Evolutionary conservation across 805 yeast genomes (phyloP).

Genomic region (Nakazawaea laoshanensis): DNA sequence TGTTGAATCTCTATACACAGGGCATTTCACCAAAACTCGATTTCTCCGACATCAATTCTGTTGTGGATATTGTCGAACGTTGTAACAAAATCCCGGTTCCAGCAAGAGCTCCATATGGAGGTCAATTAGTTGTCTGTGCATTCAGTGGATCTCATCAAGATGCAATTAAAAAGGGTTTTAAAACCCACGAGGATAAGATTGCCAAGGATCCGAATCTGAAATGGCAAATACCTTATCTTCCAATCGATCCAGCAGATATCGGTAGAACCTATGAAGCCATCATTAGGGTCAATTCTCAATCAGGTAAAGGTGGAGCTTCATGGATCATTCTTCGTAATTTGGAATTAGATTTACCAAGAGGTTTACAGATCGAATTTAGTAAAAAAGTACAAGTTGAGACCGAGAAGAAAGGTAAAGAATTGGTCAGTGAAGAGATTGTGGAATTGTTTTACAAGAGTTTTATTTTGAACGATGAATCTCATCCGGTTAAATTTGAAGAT

Average conservation of each 20-base stretch:
- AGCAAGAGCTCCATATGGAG: constrained; percentile 77
- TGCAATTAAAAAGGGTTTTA: constrained; percentile 79
- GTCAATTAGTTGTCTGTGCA: constrained; percentile 76
- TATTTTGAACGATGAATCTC: constrained; percentile 22
- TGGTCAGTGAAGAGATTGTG: constrained; percentile 55
- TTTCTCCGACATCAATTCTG: constrained; percentile 56
- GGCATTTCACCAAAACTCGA: constrained; percentile 67
- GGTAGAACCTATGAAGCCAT: constrained; percentile 92
- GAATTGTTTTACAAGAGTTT: constrained; percentile 58
- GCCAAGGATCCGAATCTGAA: constrained; percentile 26
- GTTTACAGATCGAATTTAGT: constrained; percentile 70
- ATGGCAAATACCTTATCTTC: constrained; percentile 78
- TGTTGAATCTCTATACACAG: constrained; percentile 71
- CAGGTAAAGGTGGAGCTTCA: constrained; percentile 86
- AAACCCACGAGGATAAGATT: constrained; percentile 31
- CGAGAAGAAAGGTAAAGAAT: constrained; percentile 65
- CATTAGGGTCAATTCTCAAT: constrained; percentile 79
- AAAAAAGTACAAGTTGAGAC: constrained; percentile 62
- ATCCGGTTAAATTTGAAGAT: constrained; percentile 17
- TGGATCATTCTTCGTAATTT: constrained; percentile 74
- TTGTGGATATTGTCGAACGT: constrained; percentile 67
- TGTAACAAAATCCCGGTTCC: constrained; percentile 78
- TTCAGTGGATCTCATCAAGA: constrained; percentile 85
- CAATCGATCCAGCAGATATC: constrained; percentile 77
- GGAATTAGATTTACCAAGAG: constrained; percentile 77